phyloP scores from a whole-genome alignment of 2,329 filamentous ascomycete genomes.

The Hypoxylon sp. region DNA sequence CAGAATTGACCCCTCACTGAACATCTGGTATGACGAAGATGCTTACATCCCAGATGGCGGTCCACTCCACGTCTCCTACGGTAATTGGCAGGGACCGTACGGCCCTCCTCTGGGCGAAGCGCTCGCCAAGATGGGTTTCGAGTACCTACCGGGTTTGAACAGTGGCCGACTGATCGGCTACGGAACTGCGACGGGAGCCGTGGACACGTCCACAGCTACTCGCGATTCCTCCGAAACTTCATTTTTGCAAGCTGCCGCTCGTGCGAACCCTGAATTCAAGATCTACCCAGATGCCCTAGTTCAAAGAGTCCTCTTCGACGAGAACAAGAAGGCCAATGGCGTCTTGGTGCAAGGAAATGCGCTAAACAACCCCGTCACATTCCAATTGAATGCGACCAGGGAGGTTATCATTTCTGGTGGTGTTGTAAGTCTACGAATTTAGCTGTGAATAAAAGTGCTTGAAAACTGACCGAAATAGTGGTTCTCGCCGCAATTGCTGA shows the following conservation, averaged over 20 bases:
- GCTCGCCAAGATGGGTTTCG: slow-evolving; percentile 1
- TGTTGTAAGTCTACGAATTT: slow-evolving; percentile 51
- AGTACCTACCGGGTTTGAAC: background rate
- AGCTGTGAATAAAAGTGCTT: background rate
- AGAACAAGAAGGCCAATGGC: slow-evolving; percentile 1
- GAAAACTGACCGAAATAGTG: slow-evolving; percentile 24
- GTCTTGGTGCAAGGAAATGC: slow-evolving; percentile 4
- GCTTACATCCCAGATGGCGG: slow-evolving; percentile 5
- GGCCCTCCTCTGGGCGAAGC: background rate
- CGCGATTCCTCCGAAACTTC: slow-evolving; percentile 5
- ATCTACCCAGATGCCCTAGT: background rate
- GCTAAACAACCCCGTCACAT: background rate
- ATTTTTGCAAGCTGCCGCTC: slow-evolving; percentile 2
- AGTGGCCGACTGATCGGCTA: slow-evolving; percentile 4
- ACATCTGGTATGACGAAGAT: slow-evolving; percentile 2
- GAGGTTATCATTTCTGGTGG: slow-evolving; percentile 56
- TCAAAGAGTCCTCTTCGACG: slow-evolving; percentile 1
- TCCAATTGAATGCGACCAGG: slow-evolving; percentile 15
- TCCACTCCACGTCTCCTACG: slow-evolving; percentile 1
- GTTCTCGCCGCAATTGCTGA: slow-evolving; percentile 53
- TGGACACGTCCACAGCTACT: background rate
- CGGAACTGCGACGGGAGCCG: background rate
- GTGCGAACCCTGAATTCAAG: background rate
- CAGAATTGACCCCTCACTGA: slow-evolving; percentile 3
- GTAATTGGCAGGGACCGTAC: background rate